Percentiles rank a stretch among this genome's conserved stretches.
phyloP scores from a whole-genome alignment of 148 eudicot genomes.

The Amaranthus cruentus region DNA sequence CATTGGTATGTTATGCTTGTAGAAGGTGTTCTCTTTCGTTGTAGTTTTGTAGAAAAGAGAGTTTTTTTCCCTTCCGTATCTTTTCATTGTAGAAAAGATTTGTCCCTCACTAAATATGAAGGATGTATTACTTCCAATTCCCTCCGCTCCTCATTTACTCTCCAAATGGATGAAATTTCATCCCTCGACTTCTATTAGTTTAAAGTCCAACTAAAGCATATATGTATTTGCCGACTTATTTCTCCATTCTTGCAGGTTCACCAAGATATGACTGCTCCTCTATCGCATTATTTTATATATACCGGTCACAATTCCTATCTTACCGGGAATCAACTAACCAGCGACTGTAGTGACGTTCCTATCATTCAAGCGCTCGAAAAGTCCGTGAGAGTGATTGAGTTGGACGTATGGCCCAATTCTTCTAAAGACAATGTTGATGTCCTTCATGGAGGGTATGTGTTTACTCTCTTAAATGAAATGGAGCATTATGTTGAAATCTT shows the following conservation, averaged over 20 bases:
- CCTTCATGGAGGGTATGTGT: conserved; percentile 77
- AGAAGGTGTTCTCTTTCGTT: no score
- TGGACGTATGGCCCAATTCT: conserved; percentile 94
- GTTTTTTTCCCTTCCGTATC: no score
- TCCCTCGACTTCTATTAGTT: no score
- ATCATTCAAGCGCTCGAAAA: conserved; percentile 63
- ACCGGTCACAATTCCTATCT: conserved; percentile 92
- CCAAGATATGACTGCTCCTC: conserved; percentile 81
- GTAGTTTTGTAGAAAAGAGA: no score
- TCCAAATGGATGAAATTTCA: no score
- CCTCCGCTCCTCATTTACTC: no score
- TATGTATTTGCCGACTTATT: not conserved
- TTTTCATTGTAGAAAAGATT: no score
- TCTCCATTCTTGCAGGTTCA: conserved; percentile 49
- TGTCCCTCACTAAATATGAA: no score
- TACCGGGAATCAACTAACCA: conserved; percentile 88
- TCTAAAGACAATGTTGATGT: conserved; percentile 60
- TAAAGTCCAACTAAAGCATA: no score
- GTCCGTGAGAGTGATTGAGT: conserved; percentile 85
- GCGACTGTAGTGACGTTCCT: conserved; percentile 82
- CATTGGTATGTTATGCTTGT: not conserved
- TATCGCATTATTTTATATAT: conserved; percentile 77
- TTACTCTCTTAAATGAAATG: not conserved
- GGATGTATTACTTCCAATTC: no score
- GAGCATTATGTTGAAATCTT: not conserved